Evolutionary conservation across 2,329 filamentous ascomycete genomes (phyloP).

Genomic region (Aspergillus fumigatus): DNA sequence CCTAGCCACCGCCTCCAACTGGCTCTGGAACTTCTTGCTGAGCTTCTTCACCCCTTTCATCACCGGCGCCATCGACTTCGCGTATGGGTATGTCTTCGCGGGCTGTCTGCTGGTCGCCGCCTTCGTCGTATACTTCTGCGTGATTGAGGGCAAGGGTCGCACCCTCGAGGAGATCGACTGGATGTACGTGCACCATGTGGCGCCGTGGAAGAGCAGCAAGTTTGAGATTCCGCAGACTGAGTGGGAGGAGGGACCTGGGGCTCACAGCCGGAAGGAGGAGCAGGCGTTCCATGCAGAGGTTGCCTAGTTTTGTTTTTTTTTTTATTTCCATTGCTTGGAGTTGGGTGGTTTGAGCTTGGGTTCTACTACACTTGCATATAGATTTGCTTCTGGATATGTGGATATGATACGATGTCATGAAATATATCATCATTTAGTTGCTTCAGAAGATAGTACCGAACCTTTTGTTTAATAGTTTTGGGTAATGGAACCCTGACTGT

Average conservation of each 20-base stretch:
- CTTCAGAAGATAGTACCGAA: too few species aligned
- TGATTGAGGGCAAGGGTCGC: conserved; percentile 65
- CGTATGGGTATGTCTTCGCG: conserved; percentile 72
- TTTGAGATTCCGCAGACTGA: conserved; percentile 22
- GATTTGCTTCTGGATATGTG: background rate
- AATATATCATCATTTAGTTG: too few species aligned
- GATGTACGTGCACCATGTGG: conserved; percentile 62
- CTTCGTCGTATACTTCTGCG: conserved; percentile 63
- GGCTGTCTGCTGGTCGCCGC: conserved; percentile 64
- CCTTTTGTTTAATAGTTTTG: too few species aligned
- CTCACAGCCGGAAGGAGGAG: background rate
- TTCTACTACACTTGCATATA: background rate
- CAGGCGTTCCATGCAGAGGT: background rate
- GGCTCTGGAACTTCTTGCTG: conserved; percentile 67
- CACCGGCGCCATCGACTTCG: conserved; percentile 64
- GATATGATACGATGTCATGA: background rate
- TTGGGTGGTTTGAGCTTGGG: background rate
- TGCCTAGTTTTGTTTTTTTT: background rate
- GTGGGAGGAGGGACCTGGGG: background rate
- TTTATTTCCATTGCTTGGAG: too few species aligned
- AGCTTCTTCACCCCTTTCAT: conserved; percentile 78
- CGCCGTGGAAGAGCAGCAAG: conserved; percentile 54
- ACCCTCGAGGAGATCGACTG: conserved; percentile 71
- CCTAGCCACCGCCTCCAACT: conserved; percentile 69
- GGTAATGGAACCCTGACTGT: too few species aligned